Conservation (phyloP, 2,329 filamentous ascomycete species). For the Chalara sp. region DNA sequence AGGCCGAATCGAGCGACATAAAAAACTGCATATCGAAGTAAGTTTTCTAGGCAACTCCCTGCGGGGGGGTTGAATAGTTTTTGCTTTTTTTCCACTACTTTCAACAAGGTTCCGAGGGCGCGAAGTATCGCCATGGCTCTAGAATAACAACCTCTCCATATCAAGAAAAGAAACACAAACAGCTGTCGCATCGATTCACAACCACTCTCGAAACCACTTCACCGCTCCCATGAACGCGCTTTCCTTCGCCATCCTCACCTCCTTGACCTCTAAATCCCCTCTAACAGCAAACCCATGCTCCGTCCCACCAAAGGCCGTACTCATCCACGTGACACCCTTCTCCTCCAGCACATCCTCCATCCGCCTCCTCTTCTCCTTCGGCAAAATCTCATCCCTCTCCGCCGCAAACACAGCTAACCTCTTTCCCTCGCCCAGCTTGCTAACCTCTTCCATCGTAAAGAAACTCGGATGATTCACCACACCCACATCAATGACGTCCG, state of each 20-base stretch:
- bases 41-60: no score
- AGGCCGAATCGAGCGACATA: no score
- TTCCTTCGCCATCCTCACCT: constrained; percentile 64
- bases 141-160: not conserved
- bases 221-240: constrained; percentile 71
- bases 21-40: no score
- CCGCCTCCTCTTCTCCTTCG: constrained; percentile 51
- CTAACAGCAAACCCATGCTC: constrained; percentile 69
- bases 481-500: constrained; percentile 56
- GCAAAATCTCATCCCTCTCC: constrained; percentile 57
- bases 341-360: constrained; percentile 53
- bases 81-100: no score
- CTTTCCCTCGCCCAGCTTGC: constrained; percentile 42
- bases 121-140: no score
- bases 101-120: no score
- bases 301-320: constrained; percentile 65
- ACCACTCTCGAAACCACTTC: constrained; percentile 55
- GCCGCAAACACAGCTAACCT: constrained; percentile 59
- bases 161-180: not conserved
- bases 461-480: constrained; percentile 72
- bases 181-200: not conserved
- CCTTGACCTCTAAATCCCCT: constrained; percentile 46
- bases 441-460: constrained; percentile 57
- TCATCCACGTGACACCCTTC: constrained; percentile 38
- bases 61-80: no score